Evolutionary conservation across 441 rosid species (phyloP).

Genomic region (Breynia disticha): DNA sequence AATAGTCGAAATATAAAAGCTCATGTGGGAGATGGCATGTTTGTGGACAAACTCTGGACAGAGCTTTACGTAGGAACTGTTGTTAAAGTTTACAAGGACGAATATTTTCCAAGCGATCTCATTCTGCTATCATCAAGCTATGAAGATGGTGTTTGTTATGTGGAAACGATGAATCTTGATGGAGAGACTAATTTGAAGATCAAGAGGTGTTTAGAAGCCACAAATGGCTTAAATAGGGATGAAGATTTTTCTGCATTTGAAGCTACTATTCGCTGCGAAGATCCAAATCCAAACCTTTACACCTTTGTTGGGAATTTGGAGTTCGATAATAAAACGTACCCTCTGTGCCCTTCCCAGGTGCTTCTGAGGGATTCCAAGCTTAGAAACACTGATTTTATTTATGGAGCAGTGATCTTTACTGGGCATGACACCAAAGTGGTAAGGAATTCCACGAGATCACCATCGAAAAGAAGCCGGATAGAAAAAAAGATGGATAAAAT

Average conservation of each 20-base stretch:
- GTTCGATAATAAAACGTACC: slow-evolving; percentile 32
- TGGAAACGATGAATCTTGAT: slow-evolving; percentile 78
- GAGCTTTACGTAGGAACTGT: slow-evolving; percentile 55
- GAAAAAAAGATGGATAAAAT: slow-evolving; percentile 64
- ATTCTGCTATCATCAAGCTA: slow-evolving; percentile 57
- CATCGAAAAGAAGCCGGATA: slow-evolving; percentile 56
- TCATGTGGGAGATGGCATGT: slow-evolving; percentile 42
- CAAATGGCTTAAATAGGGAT: slow-evolving; percentile 36
- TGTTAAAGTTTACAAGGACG: slow-evolving; percentile 50
- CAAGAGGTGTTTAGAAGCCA: slow-evolving; percentile 48
- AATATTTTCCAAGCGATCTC: slow-evolving; percentile 60
- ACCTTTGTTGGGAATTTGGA: slow-evolving; percentile 62
- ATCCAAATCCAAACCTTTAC: slow-evolving; percentile 67
- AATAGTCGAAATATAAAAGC: slow-evolving; percentile 34
- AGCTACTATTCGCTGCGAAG: slow-evolving; percentile 49
- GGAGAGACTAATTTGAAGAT: slow-evolving; percentile 70
- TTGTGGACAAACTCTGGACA: slow-evolving; percentile 42
- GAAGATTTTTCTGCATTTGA: slow-evolving; percentile 27
- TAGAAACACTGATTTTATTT: slow-evolving; percentile 52
- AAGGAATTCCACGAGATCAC: slow-evolving; percentile 53
- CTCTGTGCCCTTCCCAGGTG: slow-evolving; percentile 46
- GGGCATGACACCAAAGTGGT: slow-evolving; percentile 66
- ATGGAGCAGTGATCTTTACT: slow-evolving; percentile 59
- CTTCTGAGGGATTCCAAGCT: slow-evolving; percentile 74
- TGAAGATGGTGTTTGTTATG: slow-evolving; percentile 73